These are phyloP conservation scores for Apiotrichum akiyoshidainum DNA, from an alignment of 1,284 basidiomycete species.

Conservation along the genomic window DNA sequence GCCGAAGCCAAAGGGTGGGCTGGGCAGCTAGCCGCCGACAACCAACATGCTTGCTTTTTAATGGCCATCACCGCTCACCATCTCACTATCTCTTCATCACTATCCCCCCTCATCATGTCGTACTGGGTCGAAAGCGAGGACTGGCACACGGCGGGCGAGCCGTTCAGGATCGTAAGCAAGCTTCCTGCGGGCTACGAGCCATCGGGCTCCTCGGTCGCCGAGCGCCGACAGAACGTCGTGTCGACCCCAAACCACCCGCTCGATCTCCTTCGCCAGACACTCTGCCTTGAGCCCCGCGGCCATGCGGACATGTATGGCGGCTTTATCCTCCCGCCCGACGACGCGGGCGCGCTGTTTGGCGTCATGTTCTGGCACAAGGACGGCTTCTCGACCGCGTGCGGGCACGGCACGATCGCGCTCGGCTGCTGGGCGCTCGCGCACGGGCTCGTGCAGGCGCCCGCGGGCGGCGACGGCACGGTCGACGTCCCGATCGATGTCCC, in stretches of 20 bases:
- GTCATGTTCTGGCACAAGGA: slow-evolving; percentile 57
- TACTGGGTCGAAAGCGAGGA: slow-evolving; percentile 24
- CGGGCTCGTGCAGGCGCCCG: slow-evolving; percentile 10
- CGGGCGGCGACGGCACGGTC: slow-evolving; percentile 2
- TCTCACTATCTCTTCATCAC: no score
- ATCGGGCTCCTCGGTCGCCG: slow-evolving; percentile 7
- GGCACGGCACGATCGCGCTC: slow-evolving; percentile 55
- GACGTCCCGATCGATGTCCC: slow-evolving; percentile 23
- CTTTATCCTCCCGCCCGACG: slow-evolving; percentile 48
- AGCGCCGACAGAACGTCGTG: slow-evolving; percentile 12
- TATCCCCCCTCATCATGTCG: background rate
- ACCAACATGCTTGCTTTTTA: no score
- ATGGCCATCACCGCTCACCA: no score
- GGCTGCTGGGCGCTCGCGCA: slow-evolving; percentile 53
- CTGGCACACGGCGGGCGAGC: slow-evolving; percentile 32
- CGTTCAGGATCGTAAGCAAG: slow-evolving; percentile 26
- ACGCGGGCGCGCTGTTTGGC: slow-evolving; percentile 51
- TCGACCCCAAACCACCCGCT: slow-evolving; percentile 16
- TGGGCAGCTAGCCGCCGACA: no score
- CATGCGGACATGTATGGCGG: slow-evolving; percentile 57
- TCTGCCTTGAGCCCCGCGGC: slow-evolving; percentile 51
- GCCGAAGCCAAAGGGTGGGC: no score
- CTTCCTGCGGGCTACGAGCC: slow-evolving; percentile 10
- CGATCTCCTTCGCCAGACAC: slow-evolving; percentile 19
- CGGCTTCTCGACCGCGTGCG: slow-evolving; percentile 57